phyloP scores from a whole-genome alignment of 2,329 filamentous ascomycete species.

The Incumbomyces delicatus region DNA sequence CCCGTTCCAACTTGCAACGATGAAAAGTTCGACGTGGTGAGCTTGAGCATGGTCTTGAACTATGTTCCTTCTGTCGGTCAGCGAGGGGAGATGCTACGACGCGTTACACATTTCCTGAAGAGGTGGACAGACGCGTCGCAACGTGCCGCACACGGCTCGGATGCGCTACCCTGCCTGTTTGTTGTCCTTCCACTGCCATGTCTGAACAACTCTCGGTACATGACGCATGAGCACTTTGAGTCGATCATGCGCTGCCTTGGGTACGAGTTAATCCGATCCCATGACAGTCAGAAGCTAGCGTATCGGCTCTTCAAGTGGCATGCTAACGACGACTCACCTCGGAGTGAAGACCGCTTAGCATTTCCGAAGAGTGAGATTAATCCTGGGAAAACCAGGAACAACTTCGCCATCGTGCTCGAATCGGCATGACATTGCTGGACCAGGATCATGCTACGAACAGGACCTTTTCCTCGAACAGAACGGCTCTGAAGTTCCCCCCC shows the following conservation, averaged over 20 bases:
- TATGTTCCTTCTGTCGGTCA: conserved; percentile 70
- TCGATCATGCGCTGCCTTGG: conserved; percentile 70
- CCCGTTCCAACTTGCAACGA: conserved; percentile 52
- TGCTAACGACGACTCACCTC: background rate
- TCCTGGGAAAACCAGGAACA: conserved; percentile 69
- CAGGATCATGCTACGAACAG: too few species aligned
- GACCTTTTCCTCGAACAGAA: too few species aligned
- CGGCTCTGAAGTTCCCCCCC: too few species aligned
- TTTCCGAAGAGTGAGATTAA: conserved; percentile 70
- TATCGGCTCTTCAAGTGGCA: conserved; percentile 5
- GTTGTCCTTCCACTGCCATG: conserved; percentile 84
- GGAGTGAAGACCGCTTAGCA: conserved; percentile 20
- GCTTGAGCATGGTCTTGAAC: conserved; percentile 84
- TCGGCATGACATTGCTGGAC: too few species aligned
- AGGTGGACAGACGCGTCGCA: conserved; percentile 3
- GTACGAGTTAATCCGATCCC: conserved; percentile 36
- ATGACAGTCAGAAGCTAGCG: conserved; percentile 14
- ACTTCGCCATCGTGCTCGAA: conserved; percentile 69
- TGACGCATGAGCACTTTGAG: conserved; percentile 59
- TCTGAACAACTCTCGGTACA: conserved; percentile 80
- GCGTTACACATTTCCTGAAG: conserved; percentile 61
- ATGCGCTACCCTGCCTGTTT: conserved; percentile 62
- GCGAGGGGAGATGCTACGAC: conserved; percentile 75
- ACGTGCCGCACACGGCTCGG: conserved; percentile 9
- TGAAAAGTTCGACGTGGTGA: conserved; percentile 69